phyloP scores from a whole-genome alignment of 2,329 filamentous ascomycete genomes.

The Aspergillus sp. region DNA sequence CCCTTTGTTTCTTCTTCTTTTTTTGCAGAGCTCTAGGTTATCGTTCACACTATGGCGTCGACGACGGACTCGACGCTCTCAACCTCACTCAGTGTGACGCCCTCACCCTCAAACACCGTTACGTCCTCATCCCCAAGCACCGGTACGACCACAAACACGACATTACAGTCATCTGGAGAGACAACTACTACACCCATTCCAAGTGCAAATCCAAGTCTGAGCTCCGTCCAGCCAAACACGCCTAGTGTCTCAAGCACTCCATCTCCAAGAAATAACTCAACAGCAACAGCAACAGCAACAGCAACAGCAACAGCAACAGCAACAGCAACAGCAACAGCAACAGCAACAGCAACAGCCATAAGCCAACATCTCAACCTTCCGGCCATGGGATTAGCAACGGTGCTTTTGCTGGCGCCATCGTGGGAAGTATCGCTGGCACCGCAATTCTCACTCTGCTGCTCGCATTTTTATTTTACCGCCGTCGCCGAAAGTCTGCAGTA shows the following conservation, averaged over 20 bases:
- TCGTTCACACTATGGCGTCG: not conserved
- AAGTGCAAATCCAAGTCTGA: not conserved
- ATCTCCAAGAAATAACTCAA: not conserved
- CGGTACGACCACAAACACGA: not conserved
- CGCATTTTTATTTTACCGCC: conserved; percentile 20
- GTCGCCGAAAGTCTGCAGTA: conserved; percentile 5
- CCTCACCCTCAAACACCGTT: too few species aligned
- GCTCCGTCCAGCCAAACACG: not conserved
- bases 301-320: too few species aligned
- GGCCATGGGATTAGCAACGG: conserved; percentile 13
- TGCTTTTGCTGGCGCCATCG: conserved; percentile 23
- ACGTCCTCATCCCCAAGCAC: not conserved
- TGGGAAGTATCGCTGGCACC: conserved; percentile 22
- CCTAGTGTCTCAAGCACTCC: not conserved
- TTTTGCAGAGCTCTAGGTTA: not conserved
- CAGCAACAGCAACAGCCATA: not conserved
- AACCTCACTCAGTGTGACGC: not conserved
- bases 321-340: not conserved
- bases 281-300: too few species aligned
- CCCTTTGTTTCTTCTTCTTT: not conserved
- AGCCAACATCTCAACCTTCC: not conserved
- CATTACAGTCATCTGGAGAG: not conserved
- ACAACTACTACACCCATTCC: not conserved
- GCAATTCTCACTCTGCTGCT: conserved; percentile 19
- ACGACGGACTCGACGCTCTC: not conserved